phyloP scores from a whole-genome alignment of 2,329 filamentous ascomycete species.

The Colletotrichum gigasporum region DNA sequence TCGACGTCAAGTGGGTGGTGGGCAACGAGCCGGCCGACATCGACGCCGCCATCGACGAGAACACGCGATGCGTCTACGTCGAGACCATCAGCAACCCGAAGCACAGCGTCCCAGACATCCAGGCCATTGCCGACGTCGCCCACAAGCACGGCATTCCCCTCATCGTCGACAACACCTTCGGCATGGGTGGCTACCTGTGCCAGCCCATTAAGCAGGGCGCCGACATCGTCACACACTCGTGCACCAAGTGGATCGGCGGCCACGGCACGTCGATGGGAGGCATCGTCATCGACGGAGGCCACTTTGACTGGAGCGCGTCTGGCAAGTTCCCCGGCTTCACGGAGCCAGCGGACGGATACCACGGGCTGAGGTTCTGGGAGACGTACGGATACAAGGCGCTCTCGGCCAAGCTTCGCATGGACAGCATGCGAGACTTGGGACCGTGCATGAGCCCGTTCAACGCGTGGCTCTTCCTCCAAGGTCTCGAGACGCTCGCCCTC shows the following conservation, averaged over 20 bases:
- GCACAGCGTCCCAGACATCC: constrained; percentile 82
- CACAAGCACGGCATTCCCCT: constrained; percentile 48
- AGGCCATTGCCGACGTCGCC: constrained; percentile 71
- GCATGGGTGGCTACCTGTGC: constrained; percentile 73
- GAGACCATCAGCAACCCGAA: constrained; percentile 94
- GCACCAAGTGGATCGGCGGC: constrained; percentile 79
- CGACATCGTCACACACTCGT: constrained; percentile 77
- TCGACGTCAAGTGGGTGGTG: constrained; percentile 85
- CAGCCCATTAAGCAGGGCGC: constrained; percentile 75
- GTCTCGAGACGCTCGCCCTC: constrained; percentile 74
- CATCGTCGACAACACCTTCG: constrained; percentile 75
- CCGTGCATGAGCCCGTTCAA: constrained; percentile 76
- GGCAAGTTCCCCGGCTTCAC: constrained; percentile 76
- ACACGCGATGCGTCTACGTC: constrained; percentile 90
- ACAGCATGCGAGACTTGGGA: constrained; percentile 76
- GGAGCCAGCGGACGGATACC: constrained; percentile 74
- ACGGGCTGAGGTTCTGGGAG: constrained; percentile 76
- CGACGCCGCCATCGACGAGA: constrained; percentile 84
- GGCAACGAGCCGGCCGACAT: constrained; percentile 85
- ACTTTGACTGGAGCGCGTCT: constrained; percentile 77
- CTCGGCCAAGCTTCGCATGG: constrained; percentile 73
- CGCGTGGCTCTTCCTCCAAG: constrained; percentile 75
- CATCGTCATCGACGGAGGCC: constrained; percentile 73
- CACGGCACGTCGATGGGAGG: constrained; percentile 78
- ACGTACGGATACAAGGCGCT: constrained; percentile 73